phyloP scores from a whole-genome alignment of 495 filamentous ascomycete genomes.

The Aspergillus cristatus region DNA sequence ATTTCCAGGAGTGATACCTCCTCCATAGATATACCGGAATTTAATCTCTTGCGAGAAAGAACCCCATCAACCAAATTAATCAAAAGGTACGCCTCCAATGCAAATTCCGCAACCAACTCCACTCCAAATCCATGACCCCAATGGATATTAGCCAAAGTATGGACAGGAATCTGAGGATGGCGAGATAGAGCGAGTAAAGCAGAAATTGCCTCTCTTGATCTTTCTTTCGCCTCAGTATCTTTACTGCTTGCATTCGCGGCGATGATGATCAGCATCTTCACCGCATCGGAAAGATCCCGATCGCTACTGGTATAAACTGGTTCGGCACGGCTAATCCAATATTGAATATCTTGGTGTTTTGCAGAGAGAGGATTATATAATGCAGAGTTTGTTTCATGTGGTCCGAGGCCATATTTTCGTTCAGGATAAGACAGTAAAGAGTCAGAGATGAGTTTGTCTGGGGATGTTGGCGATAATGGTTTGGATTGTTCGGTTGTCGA shows the following conservation, averaged over 20 bases:
- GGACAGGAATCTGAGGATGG: not conserved
- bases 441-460: not conserved
- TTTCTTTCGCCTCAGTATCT: not conserved
- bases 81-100: not conserved
- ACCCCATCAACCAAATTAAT: constrained; percentile 1
- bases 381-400: constrained; percentile 1
- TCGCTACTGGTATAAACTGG: not conserved
- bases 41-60: not conserved
- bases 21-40: too few relatives aligned
- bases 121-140: constrained; percentile 4
- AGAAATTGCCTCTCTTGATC: not conserved
- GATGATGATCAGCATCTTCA: constrained; percentile 3
- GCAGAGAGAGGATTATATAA: not conserved
- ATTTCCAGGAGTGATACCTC: not conserved
- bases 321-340: constrained; percentile 1
- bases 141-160: not conserved
- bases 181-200: not conserved
- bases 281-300: constrained; percentile 2
- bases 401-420: constrained; percentile 1
- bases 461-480: not conserved
- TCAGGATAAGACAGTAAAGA: not conserved
- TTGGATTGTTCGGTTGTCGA: constrained; percentile 3
- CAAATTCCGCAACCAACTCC: not conserved
- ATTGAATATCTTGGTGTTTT: not conserved
- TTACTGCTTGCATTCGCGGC: not conserved